Evolutionary conservation across 306 rosid species (phyloP).

Genomic region (Sicyos baderoa): DNA sequence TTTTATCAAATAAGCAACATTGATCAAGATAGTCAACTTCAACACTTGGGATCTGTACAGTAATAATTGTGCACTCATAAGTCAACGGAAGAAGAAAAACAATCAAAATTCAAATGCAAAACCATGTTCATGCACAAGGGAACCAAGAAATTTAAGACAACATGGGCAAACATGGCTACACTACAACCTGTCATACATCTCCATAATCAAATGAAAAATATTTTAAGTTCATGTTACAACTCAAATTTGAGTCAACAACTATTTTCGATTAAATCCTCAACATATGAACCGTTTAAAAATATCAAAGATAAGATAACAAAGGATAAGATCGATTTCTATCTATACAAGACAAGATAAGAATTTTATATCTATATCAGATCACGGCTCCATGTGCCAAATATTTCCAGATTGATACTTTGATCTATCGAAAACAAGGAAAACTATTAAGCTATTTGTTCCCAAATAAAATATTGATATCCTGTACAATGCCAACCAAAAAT

Average conservation of each 20-base stretch:
- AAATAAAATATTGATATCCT: background rate
- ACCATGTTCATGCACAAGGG: background rate
- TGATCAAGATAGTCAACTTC: background rate
- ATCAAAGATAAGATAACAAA: too few relatives aligned
- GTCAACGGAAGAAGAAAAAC: background rate
- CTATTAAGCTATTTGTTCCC: background rate
- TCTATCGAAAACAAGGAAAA: background rate
- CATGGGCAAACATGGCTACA: constrained; percentile 11
- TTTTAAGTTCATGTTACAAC: background rate
- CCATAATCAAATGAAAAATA: background rate
- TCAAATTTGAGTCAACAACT: background rate
- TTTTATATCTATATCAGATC: too few relatives aligned
- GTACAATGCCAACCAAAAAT: constrained; percentile 6
- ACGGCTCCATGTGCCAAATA: too few relatives aligned
- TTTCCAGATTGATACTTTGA: background rate
- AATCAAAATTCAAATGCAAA: constrained; percentile 3
- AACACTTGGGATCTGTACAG: background rate
- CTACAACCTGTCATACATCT: background rate
- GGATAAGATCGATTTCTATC: too few relatives aligned
- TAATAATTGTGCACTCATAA: background rate
- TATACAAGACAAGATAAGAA: too few relatives aligned
- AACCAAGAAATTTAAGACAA: background rate
- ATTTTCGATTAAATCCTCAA: too few relatives aligned
- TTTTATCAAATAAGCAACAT: constrained; percentile 1
- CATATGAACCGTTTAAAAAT: too few relatives aligned